Conservation (phyloP, 345 rosid genomes). For the Citrus reticulata region DNA sequence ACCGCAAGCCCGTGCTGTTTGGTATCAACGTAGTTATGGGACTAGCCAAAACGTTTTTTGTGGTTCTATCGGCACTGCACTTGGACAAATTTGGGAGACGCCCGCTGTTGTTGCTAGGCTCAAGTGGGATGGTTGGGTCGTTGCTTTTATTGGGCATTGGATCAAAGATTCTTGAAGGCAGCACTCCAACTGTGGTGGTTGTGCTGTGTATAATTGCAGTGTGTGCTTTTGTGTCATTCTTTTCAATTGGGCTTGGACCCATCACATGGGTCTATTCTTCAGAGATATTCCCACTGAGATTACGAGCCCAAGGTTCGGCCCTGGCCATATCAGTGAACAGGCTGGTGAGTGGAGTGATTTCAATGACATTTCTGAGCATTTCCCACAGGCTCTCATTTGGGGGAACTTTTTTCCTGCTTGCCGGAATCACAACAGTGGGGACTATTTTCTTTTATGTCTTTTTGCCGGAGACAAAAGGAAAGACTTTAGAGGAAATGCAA, state of each 20-base stretch:
- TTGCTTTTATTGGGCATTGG: conserved; percentile 44
- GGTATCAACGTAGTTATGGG: conserved; percentile 60
- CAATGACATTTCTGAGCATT: conserved; percentile 56
- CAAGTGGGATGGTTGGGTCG: conserved; percentile 50
- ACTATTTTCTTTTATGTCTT: conserved; percentile 42
- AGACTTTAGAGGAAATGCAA: conserved; percentile 51
- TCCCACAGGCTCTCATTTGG: conserved; percentile 44
- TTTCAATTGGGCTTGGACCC: conserved; percentile 73
- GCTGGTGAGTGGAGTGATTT: conserved; percentile 55
- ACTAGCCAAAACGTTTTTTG: conserved; percentile 40
- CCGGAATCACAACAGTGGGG: conserved; percentile 43
- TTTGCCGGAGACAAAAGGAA: conserved; percentile 69
- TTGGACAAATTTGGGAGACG: conserved; percentile 59
- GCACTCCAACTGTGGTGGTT: conserved; percentile 46
- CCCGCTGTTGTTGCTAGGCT: conserved; percentile 57
- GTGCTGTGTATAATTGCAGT: conserved; percentile 40
- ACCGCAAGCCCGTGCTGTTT: conserved; percentile 38
- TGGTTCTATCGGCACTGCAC: conserved; percentile 47
- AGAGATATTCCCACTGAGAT: conserved; percentile 59
- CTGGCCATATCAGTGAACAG: conserved; percentile 62
- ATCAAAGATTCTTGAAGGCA: conserved; percentile 26
- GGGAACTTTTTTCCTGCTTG: conserved; percentile 49
- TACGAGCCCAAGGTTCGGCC: conserved; percentile 72
- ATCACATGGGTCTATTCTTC: conserved; percentile 75
- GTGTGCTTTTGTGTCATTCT: conserved; percentile 51